phyloP scores from a whole-genome alignment of 1,284 basidiomycete genomes.

The Xerocomus nothofagi region DNA sequence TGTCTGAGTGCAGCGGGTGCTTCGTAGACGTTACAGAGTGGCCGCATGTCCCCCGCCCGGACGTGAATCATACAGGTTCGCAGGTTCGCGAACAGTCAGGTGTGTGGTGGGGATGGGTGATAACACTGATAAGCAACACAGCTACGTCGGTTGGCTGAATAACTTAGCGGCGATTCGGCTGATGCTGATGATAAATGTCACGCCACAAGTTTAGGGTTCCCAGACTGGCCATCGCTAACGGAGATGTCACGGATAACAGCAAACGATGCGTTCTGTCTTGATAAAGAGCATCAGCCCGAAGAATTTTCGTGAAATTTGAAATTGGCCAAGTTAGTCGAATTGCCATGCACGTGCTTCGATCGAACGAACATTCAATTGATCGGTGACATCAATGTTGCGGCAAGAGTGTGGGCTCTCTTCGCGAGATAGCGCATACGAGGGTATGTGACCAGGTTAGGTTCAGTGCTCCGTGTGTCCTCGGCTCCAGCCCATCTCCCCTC shows the following conservation, averaged over 20 bases:
- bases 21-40: background rate
- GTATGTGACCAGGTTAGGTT: background rate
- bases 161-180: background rate
- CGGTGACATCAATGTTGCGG: background rate
- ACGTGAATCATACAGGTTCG: background rate
- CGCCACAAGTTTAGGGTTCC: background rate
- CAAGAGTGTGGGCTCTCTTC: background rate
- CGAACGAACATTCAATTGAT: background rate
- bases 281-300: background rate
- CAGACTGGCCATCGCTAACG: background rate
- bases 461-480: background rate
- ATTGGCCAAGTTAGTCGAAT: background rate
- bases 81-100: background rate
- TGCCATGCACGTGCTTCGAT: background rate
- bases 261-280: background rate
- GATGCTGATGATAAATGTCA: slow-evolving; percentile 6
- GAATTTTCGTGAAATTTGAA: too few relatives aligned
- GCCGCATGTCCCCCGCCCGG: background rate
- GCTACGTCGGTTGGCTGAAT: background rate
- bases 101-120: background rate
- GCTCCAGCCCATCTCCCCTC: background rate
- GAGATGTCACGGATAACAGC: background rate
- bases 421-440: background rate
- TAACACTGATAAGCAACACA: slow-evolving; percentile 11
- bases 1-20: background rate